Conservation (phyloP, 2,329 filamentous ascomycete genomes). For the Scedosporium aurantiacum region DNA sequence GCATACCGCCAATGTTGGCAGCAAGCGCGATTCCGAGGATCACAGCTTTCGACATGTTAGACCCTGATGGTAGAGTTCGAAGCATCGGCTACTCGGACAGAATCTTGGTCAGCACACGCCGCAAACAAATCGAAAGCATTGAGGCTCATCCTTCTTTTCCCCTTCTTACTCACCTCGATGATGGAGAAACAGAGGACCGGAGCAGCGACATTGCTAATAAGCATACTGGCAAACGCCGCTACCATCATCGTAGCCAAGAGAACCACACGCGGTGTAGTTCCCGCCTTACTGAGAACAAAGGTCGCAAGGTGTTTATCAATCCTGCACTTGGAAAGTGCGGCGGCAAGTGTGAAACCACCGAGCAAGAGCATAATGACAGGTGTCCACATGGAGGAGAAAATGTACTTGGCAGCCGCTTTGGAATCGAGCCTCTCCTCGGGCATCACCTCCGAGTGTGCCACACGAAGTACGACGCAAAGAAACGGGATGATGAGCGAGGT, state of each 20-base stretch:
- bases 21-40: conserved; percentile 91
- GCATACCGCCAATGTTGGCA: conserved; percentile 91
- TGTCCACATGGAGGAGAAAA: conserved; percentile 97
- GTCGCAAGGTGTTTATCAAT: conserved; percentile 97
- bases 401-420: conserved; percentile 68
- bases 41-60: conserved; percentile 86
- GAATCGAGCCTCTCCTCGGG: conserved; percentile 62
- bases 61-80: conserved; percentile 81
- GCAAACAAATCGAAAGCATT: no score
- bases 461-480: conserved; percentile 73
- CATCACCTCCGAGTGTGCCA: conserved; percentile 64
- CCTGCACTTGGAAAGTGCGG: conserved; percentile 90
- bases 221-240: conserved; percentile 94
- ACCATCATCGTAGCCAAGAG: conserved; percentile 98
- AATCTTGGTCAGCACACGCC: no score
- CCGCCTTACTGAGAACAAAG: conserved; percentile 90
- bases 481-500: conserved; percentile 92
- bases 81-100: conserved; percentile 63
- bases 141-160: no score
- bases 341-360: conserved; percentile 90
- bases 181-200: conserved; percentile 96
- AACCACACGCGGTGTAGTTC: conserved; percentile 79
- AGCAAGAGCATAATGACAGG: conserved; percentile 97
- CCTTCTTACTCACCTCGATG: conserved; percentile 55
- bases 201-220: conserved; percentile 96